Evolutionary conservation across 202 grass and related monocot species (phyloP), one percentile per base, ranked within the genome.

Genomic region (Carex sylvatica): DNA sequence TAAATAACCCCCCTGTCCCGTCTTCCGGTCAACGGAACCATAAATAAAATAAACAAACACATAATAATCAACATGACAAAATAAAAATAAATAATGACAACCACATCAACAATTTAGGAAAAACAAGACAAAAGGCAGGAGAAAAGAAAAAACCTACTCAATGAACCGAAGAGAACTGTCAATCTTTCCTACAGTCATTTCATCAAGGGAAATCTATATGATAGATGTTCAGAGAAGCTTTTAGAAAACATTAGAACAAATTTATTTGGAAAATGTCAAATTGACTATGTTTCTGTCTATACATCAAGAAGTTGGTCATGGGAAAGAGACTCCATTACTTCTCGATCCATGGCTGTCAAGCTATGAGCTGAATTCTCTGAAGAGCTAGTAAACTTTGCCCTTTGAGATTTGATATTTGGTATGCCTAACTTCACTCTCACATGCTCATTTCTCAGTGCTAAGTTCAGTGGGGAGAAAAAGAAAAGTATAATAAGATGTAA

Each of bases 281-380:
- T 82, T 82, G 35, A 58, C 55, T 70, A 54, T 42, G 24, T 14
- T 60, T 52, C 28, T 15, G 16, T 87, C 76, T 88, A 63, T 90
- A 98, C 95, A 70, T 98, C 87, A 80, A 98, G 90, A 59, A 98
- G 72, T 59, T 91, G 84, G 66, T 90, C 84, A 51, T 87, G 63
- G 20, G 90, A 85, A 83, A 88, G 73, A 86, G 84, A 81, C 68
- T 84, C 49, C 52, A 80, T 77, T 9, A 85, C 83, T 77, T 88
- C 61, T 87, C 84, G 64, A 33, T 90, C 73, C 79, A 83, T 86
- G 80, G 86, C 87, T 61, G 83, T 84, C 26, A 76, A 68, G 77
- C 53, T 59, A 82, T 80, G 80, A 79, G 84, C 82, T 53, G 78
- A 62, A 40, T 61, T 69, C 53, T 82, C 81, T 74, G 82, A 78